Percentiles rank a stretch among this genome's conserved stretches.
Conservation (phyloP, 371 early-diverging fungal genomes). For the Umbelopsis sp. region DNA sequence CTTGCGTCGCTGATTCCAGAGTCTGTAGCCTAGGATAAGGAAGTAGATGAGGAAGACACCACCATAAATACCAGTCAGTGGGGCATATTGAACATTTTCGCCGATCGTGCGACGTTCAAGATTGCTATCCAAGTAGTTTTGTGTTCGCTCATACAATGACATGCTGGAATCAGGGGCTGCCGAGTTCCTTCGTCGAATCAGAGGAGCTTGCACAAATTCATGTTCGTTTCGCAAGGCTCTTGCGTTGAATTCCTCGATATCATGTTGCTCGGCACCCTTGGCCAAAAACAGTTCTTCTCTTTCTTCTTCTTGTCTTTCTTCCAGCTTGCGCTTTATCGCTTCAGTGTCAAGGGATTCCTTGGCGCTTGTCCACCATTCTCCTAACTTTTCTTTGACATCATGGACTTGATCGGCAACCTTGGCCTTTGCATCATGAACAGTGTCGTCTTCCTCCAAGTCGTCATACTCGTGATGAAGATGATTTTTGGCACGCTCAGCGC, state of each 20-base stretch:
- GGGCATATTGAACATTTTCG: conserved; percentile 18
- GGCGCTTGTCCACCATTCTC: conserved; percentile 14
- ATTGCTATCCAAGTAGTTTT: conserved; percentile 18
- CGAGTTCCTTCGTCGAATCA: not conserved
- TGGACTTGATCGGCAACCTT: conserved; percentile 7
- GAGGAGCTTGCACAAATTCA: not conserved
- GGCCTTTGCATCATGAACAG: not conserved
- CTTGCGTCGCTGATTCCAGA: conserved; percentile 20
- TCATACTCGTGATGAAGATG: not conserved
- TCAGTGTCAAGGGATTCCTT: conserved; percentile 12
- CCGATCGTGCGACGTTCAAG: conserved; percentile 9
- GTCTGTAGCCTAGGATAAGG: conserved; percentile 5
- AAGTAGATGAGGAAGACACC: conserved; percentile 13
- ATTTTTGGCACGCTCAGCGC: conserved; percentile 5
- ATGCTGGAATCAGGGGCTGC: not conserved
- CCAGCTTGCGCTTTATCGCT: conserved; percentile 8
- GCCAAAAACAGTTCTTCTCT: conserved; percentile 16
- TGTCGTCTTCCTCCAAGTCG: not conserved
- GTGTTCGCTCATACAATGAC: conserved; percentile 13
- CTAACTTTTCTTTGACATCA: conserved; percentile 15
- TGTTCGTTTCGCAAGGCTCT: conserved; percentile 16
- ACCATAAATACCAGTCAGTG: conserved; percentile 18
- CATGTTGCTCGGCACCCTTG: conserved; percentile 7
- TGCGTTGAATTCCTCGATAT: conserved; percentile 15
- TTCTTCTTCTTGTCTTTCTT: conserved; percentile 20